These are phyloP conservation scores for Yamadazyma olivae DNA, from an alignment of 805 yeast species.

Conservation along the genomic window DNA sequence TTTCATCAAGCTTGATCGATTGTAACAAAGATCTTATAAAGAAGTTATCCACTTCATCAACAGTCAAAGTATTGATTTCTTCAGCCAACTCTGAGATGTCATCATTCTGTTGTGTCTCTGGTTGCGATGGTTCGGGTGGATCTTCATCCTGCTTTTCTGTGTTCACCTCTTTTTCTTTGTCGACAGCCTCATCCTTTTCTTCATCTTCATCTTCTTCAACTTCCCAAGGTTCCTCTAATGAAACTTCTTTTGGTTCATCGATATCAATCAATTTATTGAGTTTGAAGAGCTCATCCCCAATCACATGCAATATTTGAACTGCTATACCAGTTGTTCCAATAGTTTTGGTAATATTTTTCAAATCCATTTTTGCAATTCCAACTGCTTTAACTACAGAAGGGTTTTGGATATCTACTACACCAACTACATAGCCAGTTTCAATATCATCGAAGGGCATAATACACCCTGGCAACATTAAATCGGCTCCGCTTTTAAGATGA, in stretches of 20 bases:
- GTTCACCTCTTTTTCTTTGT: background rate
- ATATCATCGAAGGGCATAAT: conserved; percentile 50
- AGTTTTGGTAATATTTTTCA: conserved; percentile 43
- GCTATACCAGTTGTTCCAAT: conserved; percentile 77
- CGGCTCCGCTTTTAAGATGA: conserved; percentile 73
- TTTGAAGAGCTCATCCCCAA: conserved; percentile 61
- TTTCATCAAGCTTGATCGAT: conserved; percentile 54
- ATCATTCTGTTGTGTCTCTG: background rate
- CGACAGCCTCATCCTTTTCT: conserved; percentile 5
- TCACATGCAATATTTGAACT: conserved; percentile 64
- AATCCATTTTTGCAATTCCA: conserved; percentile 55
- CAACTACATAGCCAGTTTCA: conserved; percentile 60
- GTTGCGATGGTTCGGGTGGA: conserved; percentile 5
- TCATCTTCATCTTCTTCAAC: conserved; percentile 7
- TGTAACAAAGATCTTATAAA: conserved; percentile 70
- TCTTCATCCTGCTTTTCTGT: conserved; percentile 2
- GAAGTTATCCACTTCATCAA: conserved; percentile 71
- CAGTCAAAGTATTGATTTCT: conserved; percentile 28
- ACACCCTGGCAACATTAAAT: conserved; percentile 74
- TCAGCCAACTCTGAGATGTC: conserved; percentile 13
- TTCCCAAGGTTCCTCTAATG: conserved; percentile 37
- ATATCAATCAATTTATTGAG: conserved; percentile 46
- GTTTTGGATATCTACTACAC: conserved; percentile 55
- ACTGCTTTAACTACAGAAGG: conserved; percentile 71
- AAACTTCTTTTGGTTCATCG: conserved; percentile 23